Evolutionary conservation across 148 eudicot genomes (phyloP), one percentile per base, ranked within the genome.

Genomic region (Linanthus parryae): DNA sequence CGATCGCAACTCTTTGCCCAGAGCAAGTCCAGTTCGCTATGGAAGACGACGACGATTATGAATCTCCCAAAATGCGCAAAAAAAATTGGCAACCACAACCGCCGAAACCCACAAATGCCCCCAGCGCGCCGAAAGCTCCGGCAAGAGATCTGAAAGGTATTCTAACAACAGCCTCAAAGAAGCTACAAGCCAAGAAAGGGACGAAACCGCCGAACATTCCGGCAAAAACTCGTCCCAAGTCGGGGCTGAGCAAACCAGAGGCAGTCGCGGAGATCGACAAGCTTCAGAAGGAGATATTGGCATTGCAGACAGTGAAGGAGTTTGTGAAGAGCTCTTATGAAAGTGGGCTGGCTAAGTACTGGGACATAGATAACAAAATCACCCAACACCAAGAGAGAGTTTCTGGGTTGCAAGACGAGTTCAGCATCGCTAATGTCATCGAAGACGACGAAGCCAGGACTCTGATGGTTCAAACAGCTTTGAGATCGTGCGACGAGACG

Each of bases 281-380:
- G 78, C 73, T 81, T 44, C 94, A 92, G 61, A 92, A 83, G 43
- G 76, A 65, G 17, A 87, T 87, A 49, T 47, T 92, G 59, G 71
- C 83, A 0, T 60, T 75, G 52, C 98, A 92, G 57, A 92, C 98
- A 9, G 79, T 77, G 63, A 87, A 81, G 66, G 94, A 91, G 74
- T 92, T 74, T 36, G 77, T 79, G n/a, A 87, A 81, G 65, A 84
- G 86, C 65, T 84, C 90, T 13, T 92, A 92, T 38, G 88, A 92
- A 47, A 92, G 54, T 16, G 85, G 94, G 53, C 64, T 79, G 20
- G 69, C 78, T 1, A 84, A 81, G 74, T 82, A 77, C 59, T 69
- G 84, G 76, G 69, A 67, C 21, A 77, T 87, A 7, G 96, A 92
- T 59, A 77, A 75, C 41, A 64, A 75, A 57, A 80, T 84, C 15